Conservation (phyloP, 1,139 yeast genomes). For the Yamadazyma triangularis region DNA sequence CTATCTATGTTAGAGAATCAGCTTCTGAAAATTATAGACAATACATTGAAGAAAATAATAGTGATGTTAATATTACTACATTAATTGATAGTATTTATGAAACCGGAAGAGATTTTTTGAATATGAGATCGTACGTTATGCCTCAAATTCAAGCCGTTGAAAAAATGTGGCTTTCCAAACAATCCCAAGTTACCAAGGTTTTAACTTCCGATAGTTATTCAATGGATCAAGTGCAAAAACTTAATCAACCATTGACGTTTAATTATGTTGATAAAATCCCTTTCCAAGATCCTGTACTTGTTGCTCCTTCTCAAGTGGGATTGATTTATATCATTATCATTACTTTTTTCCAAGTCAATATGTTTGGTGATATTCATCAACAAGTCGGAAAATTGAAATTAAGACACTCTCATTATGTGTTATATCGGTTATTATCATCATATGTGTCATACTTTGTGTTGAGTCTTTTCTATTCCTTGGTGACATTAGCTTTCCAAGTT, state of each 20-base stretch:
- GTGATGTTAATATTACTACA: conserved; percentile 22
- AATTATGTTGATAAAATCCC: conserved; percentile 47
- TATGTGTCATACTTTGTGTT: conserved; percentile 29
- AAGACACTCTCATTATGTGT: conserved; percentile 23
- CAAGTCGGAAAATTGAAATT: conserved; percentile 33
- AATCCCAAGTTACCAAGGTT: conserved; percentile 8
- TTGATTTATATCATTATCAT: conserved; percentile 68
- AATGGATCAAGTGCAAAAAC: conserved; percentile 12
- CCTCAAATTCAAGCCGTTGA: conserved; percentile 19
- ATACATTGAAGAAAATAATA: conserved; percentile 24
- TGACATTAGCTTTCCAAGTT: conserved; percentile 40
- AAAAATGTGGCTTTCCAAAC: conserved; percentile 15
- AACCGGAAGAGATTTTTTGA: conserved; percentile 38
- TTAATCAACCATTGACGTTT: conserved; percentile 36
- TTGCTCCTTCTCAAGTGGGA: conserved; percentile 73
- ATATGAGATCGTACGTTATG: conserved; percentile 23
- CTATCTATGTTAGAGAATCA: conserved; percentile 36
- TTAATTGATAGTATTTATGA: conserved; percentile 29
- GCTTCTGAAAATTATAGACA: conserved; percentile 25
- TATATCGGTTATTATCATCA: conserved; percentile 28
- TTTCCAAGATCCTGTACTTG: conserved; percentile 41
- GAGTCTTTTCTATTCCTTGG: conserved; percentile 36
- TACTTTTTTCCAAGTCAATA: conserved; percentile 54
- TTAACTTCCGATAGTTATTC: conserved; percentile 11
- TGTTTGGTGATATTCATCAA: conserved; percentile 52